Base-by-base conservation (phyloP, 306 rosid genomes). In the Begonia loranthoides region DNA sequence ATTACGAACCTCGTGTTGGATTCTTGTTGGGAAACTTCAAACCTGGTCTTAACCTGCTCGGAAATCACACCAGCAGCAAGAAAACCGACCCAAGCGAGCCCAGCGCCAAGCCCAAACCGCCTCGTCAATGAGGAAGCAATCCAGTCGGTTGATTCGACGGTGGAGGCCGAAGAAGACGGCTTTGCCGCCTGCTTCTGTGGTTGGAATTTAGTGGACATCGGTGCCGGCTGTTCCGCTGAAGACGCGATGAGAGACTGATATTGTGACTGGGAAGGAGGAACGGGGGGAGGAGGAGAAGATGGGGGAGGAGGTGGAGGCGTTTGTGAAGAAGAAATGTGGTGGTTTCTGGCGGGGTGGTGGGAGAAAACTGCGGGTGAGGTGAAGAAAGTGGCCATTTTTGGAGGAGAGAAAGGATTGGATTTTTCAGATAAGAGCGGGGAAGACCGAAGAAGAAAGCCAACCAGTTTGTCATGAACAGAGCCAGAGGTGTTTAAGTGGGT, bases 31-130 rank as follows among this genome's bases (percentile, higher is more conserved):
- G 95, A 85, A 59, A 85, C 94, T 63, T 89, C 97, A 45, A 85
- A 54, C 61, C 94, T 95, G 19, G 97, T 90, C 73, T 90, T 90
- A 50, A 90, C 69, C 72, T 90, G 97, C 69, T 90, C 97, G 9
- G 97, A 90, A 75, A 85, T 54, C 0, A 86, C 88, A 52, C 95
- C 99, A 41, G 78, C 54, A 10, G 95, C 87, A 24, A 86, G 92
- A 65, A 86, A 85, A 24, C 70, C 81, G 67, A 73, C 92, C 95
- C 99, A 90, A 2, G 95, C 92, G 61, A 90, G 99, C 55, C 99
- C 99, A 28, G 99, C 94, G 47, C 92, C 95, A 7, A 90, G 73
- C 5, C 99, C 99, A 24, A 86, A 90, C 50, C 99, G 63, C 64
- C 95, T 82, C 2, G 87, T 90, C 50, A 90, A 65, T 15, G 71